A percentile compares a stretch with the other conserved stretches of the same genome.
Evolutionary conservation across 495 filamentous ascomycete species (phyloP).

Genomic region (Penicillium tannophilum): DNA sequence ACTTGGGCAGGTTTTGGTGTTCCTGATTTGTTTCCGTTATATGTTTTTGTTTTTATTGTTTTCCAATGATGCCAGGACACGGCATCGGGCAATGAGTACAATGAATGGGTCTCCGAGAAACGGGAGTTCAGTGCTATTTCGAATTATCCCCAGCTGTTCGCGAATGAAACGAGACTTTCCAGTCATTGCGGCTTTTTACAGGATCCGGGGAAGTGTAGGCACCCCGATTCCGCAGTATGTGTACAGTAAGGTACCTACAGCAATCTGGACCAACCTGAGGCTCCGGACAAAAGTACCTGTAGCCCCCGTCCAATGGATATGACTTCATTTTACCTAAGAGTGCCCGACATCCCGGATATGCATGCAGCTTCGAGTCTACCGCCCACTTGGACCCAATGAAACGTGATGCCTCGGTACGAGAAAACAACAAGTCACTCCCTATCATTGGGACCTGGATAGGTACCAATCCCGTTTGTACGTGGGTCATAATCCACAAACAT

Average conservation of each 20-base stretch:
- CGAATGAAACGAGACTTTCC: constrained; percentile 5
- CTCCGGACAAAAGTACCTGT: neutral
- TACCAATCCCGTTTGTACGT: neutral
- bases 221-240: neutral
- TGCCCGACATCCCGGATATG: neutral
- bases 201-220: neutral
- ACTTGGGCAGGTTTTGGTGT: neutral
- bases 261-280: neutral
- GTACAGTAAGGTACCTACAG: no score
- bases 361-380: neutral
- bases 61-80: constrained; percentile 10
- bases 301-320: neutral
- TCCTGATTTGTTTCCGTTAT: neutral
- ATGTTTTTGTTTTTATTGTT: constrained; percentile 8
- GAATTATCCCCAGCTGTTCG: constrained; percentile 9
- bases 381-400: neutral
- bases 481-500: neutral
- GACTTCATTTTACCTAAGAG: neutral
- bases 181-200: neutral
- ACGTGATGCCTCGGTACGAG: neutral
- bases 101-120: constrained; percentile 35
- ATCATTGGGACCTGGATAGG: neutral
- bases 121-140: constrained; percentile 35
- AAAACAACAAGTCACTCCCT: neutral
- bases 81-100: constrained; percentile 32